Conservation (phyloP, 768 basidiomycete genomes). For the Kwoniella sp. region DNA sequence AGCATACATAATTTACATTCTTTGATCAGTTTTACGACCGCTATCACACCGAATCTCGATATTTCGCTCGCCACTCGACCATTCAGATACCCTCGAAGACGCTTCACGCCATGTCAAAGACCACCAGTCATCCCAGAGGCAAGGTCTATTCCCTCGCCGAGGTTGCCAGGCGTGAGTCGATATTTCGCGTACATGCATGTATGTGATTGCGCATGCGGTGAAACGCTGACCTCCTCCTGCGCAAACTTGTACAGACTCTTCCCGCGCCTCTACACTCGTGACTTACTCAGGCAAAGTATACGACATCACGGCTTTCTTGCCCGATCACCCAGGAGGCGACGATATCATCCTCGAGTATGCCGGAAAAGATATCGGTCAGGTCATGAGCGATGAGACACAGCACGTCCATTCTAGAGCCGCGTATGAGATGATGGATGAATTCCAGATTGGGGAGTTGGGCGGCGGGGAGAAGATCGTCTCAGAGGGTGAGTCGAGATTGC, state of each 20-base stretch:
- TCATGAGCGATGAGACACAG: constrained; percentile 77
- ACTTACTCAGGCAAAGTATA: constrained; percentile 80
- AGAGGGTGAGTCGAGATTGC: constrained; percentile 66
- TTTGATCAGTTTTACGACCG: not conserved
- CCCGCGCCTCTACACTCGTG: constrained; percentile 73
- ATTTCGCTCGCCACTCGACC: not conserved
- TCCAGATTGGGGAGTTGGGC: constrained; percentile 79
- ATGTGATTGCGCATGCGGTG: too few relatives aligned
- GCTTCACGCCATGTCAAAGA: constrained; percentile 4
- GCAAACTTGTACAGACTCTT: constrained; percentile 3
- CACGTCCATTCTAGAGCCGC: constrained; percentile 91
- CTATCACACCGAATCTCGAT: not conserved
- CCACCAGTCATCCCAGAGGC: constrained; percentile 4
- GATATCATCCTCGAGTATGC: constrained; percentile 81
- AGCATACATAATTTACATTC: not conserved
- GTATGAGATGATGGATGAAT: constrained; percentile 88
- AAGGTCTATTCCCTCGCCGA: constrained; percentile 26
- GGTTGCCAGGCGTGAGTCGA: constrained; percentile 24
- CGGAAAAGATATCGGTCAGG: constrained; percentile 75
- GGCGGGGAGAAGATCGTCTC: constrained; percentile 71
- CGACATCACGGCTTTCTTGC: constrained; percentile 78
- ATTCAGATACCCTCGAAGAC: not conserved
- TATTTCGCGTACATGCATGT: not conserved
- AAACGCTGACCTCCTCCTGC: too few relatives aligned
- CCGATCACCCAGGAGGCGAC: constrained; percentile 93